Conservation (phyloP, 257 asterid species). For the Nicotiana paniculata region DNA sequence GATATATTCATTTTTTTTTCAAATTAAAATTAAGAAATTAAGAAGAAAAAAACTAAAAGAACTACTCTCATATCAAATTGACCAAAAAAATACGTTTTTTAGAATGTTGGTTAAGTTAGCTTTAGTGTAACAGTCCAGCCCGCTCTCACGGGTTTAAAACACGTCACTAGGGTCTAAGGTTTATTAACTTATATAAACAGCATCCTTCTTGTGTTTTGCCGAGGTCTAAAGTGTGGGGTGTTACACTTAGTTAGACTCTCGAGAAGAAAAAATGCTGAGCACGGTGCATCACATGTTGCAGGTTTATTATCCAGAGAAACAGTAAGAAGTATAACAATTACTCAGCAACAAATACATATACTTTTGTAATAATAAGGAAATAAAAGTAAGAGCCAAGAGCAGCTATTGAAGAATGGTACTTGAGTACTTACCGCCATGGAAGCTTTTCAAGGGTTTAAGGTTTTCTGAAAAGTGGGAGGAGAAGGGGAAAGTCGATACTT, state of each 20-base stretch:
- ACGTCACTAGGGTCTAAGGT: too few species aligned
- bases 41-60: neutral
- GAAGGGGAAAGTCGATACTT: neutral
- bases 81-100: neutral
- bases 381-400: neutral
- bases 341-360: neutral
- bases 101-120: neutral
- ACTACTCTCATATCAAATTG: neutral
- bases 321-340: neutral
- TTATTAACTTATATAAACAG: too few species aligned
- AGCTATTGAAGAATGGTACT: neutral
- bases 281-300: neutral
- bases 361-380: neutral
- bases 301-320: neutral
- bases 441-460: conserved; percentile 8
- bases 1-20: neutral
- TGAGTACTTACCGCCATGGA: conserved; percentile 10
- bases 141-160: too few species aligned
- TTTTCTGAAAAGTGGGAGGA: neutral
- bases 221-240: too few species aligned
- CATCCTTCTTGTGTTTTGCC: too few species aligned
- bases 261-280: neutral
- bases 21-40: neutral
- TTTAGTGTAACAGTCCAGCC: too few species aligned
- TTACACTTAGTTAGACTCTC: neutral